Conservation (phyloP, 75 land plant genomes). For the Picea sitchensis region DNA sequence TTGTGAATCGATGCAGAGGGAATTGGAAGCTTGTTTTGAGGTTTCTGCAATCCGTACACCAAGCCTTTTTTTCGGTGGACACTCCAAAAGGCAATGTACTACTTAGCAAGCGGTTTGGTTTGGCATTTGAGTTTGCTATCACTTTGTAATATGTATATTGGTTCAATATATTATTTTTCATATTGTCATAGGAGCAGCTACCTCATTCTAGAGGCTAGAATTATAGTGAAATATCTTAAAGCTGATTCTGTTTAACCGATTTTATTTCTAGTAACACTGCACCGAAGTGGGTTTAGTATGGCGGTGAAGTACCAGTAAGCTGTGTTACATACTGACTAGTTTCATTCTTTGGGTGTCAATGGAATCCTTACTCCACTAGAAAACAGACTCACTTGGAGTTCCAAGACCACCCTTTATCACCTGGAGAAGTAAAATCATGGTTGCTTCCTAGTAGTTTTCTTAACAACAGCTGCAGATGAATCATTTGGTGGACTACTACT, state of each 20-base stretch:
- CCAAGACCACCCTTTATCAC: no score
- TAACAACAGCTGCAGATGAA: background rate
- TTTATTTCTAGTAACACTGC: no score
- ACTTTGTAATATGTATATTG: background rate
- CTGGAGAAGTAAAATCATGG: no score
- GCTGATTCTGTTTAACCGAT: background rate
- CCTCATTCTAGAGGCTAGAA: no score
- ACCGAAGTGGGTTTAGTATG: background rate
- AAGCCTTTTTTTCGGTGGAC: conserved; percentile 48
- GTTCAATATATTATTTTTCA: background rate
- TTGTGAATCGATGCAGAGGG: conserved; percentile 57
- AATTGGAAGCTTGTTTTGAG: conserved; percentile 89
- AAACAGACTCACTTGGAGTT: background rate
- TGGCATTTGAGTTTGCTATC: background rate
- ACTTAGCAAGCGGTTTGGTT: conserved; percentile 18
- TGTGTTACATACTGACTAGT: background rate
- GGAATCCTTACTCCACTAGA: background rate
- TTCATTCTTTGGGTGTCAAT: background rate
- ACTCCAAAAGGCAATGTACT: conserved; percentile 79
- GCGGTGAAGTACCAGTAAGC: no score
- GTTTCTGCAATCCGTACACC: conserved; percentile 71
- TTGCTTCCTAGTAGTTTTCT: no score
- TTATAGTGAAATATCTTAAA: background rate
- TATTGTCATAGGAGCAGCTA: no score
- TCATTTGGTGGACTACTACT: background rate